Base-by-base conservation (phyloP, 2,329 filamentous ascomycete genomes). In the Alternaria longipes region DNA sequence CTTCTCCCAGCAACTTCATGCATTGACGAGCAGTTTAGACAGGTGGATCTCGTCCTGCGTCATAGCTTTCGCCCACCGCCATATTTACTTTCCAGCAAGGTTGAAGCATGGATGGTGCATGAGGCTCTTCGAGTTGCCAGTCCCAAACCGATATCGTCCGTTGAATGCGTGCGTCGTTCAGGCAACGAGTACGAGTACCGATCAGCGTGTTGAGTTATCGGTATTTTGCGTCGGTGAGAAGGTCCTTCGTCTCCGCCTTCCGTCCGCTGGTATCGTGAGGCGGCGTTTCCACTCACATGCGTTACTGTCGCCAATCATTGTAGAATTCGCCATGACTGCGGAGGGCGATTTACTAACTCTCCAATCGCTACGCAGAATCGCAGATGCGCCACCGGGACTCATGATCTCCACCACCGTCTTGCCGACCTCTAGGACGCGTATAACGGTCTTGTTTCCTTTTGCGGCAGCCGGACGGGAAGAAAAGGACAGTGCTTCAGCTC, bases 21-120 rank as follows among this genome's bases (percentile, higher is more conserved):
- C 66, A 67, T 69, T 61, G 66, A 69, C 62, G 58, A 65, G 50
- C 54, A 64, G 62, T 67, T 68, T 63, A 59, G 59, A 63, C 55
- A 52, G 53, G 56, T 65, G 60, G 66, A 59, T 53, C 52, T 52
- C 52, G 54, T 63, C 55, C 54, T 60, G 68, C 65, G 68, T 72
- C 67, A 70, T 67, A 64, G 62, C 62, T 54, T 52, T n/a, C 41
- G 57, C 40, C 57, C 57, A 60, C 53, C 57, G 57, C 57, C 44
- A 40, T 56, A 32, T 57, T 64, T 62, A 45, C 46, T 60, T 51
- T 63, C 57, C 32, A 36, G 32, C 32, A 36, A 36, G 32, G 32
- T 36, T 36, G 11, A 62, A 61, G 34, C 66, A 66, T 59, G 62
- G 49, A 56, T 64, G 32, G 41, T 46, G 57, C 59, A 63, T 59